Evolutionary conservation across 805 yeast genomes (phyloP).

Genomic region (Cephaloascus albidus): DNA sequence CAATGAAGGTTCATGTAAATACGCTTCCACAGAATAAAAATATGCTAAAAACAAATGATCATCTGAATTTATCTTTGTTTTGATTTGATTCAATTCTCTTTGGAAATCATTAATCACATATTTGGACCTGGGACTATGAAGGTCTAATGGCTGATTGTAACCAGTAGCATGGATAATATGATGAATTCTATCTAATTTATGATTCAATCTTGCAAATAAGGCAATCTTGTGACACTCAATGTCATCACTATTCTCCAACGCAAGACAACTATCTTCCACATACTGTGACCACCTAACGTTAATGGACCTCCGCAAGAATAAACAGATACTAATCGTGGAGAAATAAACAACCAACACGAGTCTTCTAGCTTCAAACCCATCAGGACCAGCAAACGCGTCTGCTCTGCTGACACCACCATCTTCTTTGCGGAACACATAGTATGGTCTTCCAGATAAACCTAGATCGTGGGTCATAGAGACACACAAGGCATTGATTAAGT

Average conservation of each 20-base stretch:
- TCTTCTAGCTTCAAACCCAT: slow-evolving; percentile 35
- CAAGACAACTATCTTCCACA: slow-evolving; percentile 49
- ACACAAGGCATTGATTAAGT: slow-evolving; percentile 56
- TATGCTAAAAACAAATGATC: slow-evolving; percentile 38
- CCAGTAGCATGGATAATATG: slow-evolving; percentile 28
- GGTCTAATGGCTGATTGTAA: slow-evolving; percentile 11
- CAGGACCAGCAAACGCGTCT: slow-evolving; percentile 24
- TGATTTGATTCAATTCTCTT: slow-evolving; percentile 29
- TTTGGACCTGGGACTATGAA: slow-evolving; percentile 17
- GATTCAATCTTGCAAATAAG: slow-evolving; percentile 47
- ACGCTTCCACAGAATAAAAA: slow-evolving; percentile 57
- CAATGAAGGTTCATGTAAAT: slow-evolving; percentile 48
- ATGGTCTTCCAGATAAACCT: slow-evolving; percentile 54
- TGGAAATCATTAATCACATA: slow-evolving; percentile 42
- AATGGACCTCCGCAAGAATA: slow-evolving; percentile 56
- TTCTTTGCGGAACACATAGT: slow-evolving; percentile 26
- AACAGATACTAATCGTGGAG: slow-evolving; percentile 51
- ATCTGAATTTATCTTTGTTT: slow-evolving; percentile 22
- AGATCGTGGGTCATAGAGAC: slow-evolving; percentile 66
- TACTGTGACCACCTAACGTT: slow-evolving; percentile 57
- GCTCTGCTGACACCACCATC: slow-evolving; percentile 32
- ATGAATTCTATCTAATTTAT: slow-evolving; percentile 53
- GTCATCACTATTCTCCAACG: slow-evolving; percentile 28
- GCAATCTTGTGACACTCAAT: slow-evolving; percentile 35
- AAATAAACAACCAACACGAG: slow-evolving; percentile 52